Conservation (phyloP, 1,284 basidiomycete genomes). For the Heterobasidion irregulare region DNA sequence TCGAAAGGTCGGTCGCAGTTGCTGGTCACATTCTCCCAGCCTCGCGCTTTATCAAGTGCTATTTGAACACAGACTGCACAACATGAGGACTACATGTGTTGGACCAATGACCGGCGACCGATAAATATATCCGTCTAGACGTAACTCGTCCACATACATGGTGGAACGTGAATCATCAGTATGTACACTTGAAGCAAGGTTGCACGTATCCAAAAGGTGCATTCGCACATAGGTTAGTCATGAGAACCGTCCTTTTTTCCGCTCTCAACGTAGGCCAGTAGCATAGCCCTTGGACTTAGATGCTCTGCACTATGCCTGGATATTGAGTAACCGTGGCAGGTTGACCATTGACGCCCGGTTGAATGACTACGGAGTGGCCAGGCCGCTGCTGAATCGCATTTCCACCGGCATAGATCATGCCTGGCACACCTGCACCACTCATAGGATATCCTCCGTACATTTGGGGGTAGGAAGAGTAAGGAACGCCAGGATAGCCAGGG, state of each 20-base stretch:
- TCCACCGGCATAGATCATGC: conserved; percentile 12
- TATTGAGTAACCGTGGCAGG: conserved; percentile 56
- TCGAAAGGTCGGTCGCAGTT: no score
- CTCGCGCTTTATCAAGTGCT: background rate
- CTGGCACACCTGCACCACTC: conserved; percentile 2
- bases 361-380: conserved; percentile 63
- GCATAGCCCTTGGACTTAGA: background rate
- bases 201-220: background rate
- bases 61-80: background rate
- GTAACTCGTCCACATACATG: conserved; percentile 9
- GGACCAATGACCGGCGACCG: conserved; percentile 5
- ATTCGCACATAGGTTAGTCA: no score
- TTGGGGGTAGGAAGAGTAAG: conserved; percentile 6
- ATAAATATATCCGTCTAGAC: conserved; percentile 6
- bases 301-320: conserved; percentile 29
- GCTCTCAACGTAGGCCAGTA: no score
- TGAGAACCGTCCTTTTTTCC: no score
- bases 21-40: no score
- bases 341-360: conserved; percentile 53
- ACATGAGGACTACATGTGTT: conserved; percentile 7
- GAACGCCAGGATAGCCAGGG: conserved; percentile 27
- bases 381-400: conserved; percentile 39
- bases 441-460: conserved; percentile 14
- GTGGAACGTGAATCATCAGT: conserved; percentile 3
- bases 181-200: background rate